Evolutionary conservation across 352 stramenopile genomes (phyloP), one percentile per base, ranked within the genome.

Genomic region (Elongisporangium anandrum): DNA sequence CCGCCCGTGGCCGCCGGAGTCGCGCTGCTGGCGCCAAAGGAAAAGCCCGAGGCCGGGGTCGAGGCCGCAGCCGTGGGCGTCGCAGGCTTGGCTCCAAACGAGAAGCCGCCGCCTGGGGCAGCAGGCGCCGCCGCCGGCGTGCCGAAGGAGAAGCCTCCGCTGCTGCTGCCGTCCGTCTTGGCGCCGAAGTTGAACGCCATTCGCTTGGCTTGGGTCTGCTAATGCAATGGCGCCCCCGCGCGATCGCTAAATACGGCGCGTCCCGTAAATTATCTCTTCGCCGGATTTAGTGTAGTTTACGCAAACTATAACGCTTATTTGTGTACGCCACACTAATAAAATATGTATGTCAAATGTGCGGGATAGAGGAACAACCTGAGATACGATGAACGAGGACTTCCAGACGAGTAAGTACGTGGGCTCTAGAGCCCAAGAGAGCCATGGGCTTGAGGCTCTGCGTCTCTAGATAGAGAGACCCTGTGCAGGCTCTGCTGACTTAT

Each of bases 101-200:
- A 63, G 50, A 68, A 66, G 54, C 66, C 65, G 17, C 59, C 45
- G 41, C n/a, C 41, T 45, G 63, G 17, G 7, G 55, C 34, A 16
- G 57, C 54, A 7, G 56, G 22, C 10, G 54, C 48, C 16, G 57
- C 39, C 41, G 53, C 58, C 4, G 65, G 53, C 41, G 63, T 60
- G 26, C 66, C 69, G 60, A 77, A 77, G 24, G 65, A 62, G 60
- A 77, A 77, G 57, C 59, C 54, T 41, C 70, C 72, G 57, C 55
- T 65, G 47, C 51, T 54, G 52, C 57, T 47, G 50, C 52, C 63
- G 17, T 16, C 29, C 34, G n/a, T 38, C 53, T 21, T 47, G 47
- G 53, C 34, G 20, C 68, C 68, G 51, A 79, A 79, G 57, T 66
- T 76, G 68, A 79, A 79, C 57, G 70, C 63, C 70, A 79, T 79